phyloP scores from a whole-genome alignment of 306 rosid species.

The Adenanthera pavonina region DNA sequence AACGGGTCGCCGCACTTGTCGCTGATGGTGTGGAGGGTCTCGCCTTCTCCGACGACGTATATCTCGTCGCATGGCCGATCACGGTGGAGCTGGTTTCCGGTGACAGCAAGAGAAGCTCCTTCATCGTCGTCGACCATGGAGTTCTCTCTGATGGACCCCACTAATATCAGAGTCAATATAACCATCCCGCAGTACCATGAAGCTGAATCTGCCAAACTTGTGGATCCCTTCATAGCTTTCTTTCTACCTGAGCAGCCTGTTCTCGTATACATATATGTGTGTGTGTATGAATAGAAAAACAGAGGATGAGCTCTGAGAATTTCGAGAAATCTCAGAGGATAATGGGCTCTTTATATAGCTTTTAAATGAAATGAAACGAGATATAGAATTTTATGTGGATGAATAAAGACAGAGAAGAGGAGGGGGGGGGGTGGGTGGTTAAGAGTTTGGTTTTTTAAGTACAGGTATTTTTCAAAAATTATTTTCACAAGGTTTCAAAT shows the following conservation, averaged over 20 bases:
- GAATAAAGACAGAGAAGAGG: not conserved
- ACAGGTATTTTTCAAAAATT: not conserved
- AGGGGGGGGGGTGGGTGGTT: not conserved
- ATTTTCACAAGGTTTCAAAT: no score
- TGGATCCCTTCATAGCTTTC: not conserved
- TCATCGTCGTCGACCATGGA: not conserved
- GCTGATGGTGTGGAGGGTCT: constrained; percentile 85
- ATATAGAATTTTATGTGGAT: not conserved
- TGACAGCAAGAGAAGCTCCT: not conserved
- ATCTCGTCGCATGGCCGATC: constrained; percentile 60
- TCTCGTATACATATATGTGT: not conserved
- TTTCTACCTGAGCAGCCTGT: constrained; percentile 30
- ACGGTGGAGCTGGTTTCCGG: constrained; percentile 37
- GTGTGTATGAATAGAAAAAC: not conserved
- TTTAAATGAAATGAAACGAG: not conserved
- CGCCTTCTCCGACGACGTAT: constrained; percentile 82
- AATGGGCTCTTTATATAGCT: not conserved
- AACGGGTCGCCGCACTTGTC: constrained; percentile 86
- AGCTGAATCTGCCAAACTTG: constrained; percentile 48
- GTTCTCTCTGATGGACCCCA: constrained; percentile 63
- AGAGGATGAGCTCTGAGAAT: not conserved
- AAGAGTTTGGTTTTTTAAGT: not conserved
- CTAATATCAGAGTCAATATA: constrained; percentile 53
- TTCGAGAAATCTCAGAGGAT: not conserved
- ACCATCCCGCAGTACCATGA: constrained; percentile 68